Conservation (phyloP, 331 rosid genomes). For the Pyracantha coccinea region DNA sequence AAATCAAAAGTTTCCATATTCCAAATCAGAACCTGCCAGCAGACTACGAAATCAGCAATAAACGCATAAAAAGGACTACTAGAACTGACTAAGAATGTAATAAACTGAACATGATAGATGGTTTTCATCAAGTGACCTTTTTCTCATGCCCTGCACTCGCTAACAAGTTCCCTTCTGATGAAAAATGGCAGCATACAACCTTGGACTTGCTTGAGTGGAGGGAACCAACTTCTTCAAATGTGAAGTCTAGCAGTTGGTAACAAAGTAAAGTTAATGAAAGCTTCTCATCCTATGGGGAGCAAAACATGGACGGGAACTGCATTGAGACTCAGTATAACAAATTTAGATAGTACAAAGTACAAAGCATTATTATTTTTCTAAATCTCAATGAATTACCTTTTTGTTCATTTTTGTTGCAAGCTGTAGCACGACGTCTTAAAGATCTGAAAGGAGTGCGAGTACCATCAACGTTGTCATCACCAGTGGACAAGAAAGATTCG, state of each 20-base stretch:
- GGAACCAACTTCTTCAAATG: constrained; percentile 39
- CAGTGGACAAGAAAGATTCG: constrained; percentile 32
- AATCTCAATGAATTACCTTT: constrained; percentile 24
- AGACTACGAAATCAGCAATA: constrained; percentile 13
- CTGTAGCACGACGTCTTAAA: constrained; percentile 24
- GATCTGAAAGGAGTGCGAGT: constrained; percentile 21
- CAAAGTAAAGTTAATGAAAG: background rate
- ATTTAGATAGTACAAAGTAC: background rate
- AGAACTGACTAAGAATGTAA: constrained; percentile 7
- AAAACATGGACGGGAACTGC: background rate
- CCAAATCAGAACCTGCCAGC: constrained; percentile 53
- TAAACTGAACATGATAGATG: constrained; percentile 8
- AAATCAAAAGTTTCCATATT: constrained; percentile 36
- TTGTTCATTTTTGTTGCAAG: constrained; percentile 13
- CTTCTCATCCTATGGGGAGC: background rate
- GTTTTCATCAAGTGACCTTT: constrained; percentile 35
- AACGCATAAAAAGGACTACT: constrained; percentile 2
- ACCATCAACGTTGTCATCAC: constrained; percentile 29
- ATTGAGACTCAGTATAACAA: background rate
- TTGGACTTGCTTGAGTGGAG: constrained; percentile 37
- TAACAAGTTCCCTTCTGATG: constrained; percentile 49
- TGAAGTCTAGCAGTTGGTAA: constrained; percentile 25
- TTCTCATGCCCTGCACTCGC: constrained; percentile 54
- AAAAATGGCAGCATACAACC: constrained; percentile 56
- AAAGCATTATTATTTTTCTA: background rate